A percentile compares a stretch with the other conserved stretches of the same genome.
Conservation (phyloP, 2,329 filamentous ascomycete genomes). For the Aureobasidium sp. region DNA sequence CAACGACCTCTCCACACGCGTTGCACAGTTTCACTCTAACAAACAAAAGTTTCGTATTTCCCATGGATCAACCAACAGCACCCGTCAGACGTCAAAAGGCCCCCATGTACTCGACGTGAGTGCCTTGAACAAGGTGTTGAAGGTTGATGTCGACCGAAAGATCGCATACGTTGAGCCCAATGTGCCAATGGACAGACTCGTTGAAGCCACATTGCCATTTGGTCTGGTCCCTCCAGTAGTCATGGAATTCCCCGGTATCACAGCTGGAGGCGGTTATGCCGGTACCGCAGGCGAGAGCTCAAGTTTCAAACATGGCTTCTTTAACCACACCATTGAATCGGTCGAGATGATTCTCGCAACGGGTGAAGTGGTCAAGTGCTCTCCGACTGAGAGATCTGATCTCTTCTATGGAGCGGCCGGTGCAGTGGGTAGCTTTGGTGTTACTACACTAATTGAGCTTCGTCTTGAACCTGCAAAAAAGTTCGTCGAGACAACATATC, state of each 20-base stretch:
- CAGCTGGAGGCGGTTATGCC: constrained; percentile 60
- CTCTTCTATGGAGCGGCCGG: constrained; percentile 60
- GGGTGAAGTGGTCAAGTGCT: constrained; percentile 48
- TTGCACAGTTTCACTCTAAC: constrained; percentile 45
- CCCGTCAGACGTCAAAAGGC: constrained; percentile 44
- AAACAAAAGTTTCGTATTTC: constrained; percentile 63
- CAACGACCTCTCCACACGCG: constrained; percentile 38
- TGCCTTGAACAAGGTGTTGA: constrained; percentile 54
- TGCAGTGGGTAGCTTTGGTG: constrained; percentile 61
- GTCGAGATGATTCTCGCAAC: constrained; percentile 60
- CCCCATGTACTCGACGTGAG: constrained; percentile 56
- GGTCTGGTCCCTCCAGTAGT: constrained; percentile 58
- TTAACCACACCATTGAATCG: constrained; percentile 54
- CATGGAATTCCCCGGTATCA: constrained; percentile 68
- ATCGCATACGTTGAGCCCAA: constrained; percentile 64
- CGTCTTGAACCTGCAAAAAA: constrained; percentile 39
- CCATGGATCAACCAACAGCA: constrained; percentile 72
- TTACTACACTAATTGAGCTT: constrained; percentile 52
- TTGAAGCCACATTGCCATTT: constrained; percentile 50
- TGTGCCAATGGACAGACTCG: constrained; percentile 59
- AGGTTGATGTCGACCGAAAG: constrained; percentile 46
- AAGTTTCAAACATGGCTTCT: constrained; percentile 61
- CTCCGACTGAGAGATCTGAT: constrained; percentile 48
- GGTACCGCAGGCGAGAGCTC: constrained; percentile 63
- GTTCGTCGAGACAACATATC: constrained; percentile 45